Conservation (phyloP, 345 rosid genomes). For the Erysimum cheiranthoides region DNA sequence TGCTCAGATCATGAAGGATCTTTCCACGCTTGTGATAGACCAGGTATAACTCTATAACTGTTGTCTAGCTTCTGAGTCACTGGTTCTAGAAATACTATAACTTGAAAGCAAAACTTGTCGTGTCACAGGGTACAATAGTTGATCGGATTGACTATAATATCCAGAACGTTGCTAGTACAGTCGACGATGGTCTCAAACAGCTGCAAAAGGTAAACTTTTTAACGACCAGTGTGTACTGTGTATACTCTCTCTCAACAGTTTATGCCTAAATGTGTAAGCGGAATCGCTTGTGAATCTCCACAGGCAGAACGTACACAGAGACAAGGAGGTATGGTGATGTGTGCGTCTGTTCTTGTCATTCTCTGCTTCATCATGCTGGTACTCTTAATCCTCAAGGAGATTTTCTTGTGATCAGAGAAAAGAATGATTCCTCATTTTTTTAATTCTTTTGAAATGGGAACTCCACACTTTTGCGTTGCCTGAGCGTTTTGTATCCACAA, state of each 20-base stretch:
- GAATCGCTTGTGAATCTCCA: slow-evolving; percentile 20
- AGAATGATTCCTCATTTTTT: slow-evolving; percentile 28
- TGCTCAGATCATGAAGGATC: slow-evolving; percentile 98
- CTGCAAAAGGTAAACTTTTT: slow-evolving; percentile 67
- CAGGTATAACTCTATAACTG: slow-evolving; percentile 61
- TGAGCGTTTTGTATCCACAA: not conserved
- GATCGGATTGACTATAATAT: slow-evolving; percentile 97
- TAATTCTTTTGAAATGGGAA: slow-evolving; percentile 15
- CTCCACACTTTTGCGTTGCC: slow-evolving; percentile 29
- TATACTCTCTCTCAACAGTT: not conserved
- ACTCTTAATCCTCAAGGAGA: slow-evolving; percentile 83
- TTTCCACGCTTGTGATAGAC: slow-evolving; percentile 94
- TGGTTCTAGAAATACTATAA: not conserved
- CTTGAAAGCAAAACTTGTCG: slow-evolving; percentile 3
- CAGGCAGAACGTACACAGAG: slow-evolving; percentile 98
- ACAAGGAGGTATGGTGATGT: slow-evolving; percentile 96
- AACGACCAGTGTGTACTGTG: not conserved
- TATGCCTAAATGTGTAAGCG: not conserved
- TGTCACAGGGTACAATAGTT: slow-evolving; percentile 90
- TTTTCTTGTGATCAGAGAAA: slow-evolving; percentile 58
- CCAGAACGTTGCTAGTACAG: slow-evolving; percentile 84
- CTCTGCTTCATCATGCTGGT: slow-evolving; percentile 94
- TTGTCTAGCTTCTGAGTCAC: slow-evolving; percentile 16
- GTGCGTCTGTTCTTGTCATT: slow-evolving; percentile 82
- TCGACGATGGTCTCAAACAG: slow-evolving; percentile 95